A percentile compares a stretch with the other conserved stretches of the same genome.
Evolutionary conservation across 345 rosid genomes (phyloP).

Genomic region (Eucalyptus erythrocorys): DNA sequence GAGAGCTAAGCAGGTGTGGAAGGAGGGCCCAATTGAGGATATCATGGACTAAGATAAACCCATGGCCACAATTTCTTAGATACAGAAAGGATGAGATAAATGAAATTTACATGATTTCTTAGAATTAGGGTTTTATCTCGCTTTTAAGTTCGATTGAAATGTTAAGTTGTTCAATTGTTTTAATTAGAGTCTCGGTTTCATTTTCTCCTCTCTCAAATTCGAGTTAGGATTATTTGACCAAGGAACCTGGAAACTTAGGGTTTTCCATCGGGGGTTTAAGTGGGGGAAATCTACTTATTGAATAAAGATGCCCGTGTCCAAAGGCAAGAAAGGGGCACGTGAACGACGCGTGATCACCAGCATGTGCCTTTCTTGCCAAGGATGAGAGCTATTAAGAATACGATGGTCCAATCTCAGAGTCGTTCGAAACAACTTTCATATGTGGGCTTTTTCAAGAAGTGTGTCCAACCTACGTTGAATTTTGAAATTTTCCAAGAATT

Average conservation of each 20-base stretch:
- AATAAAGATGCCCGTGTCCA: not conserved
- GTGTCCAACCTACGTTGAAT: not conserved
- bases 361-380: not conserved
- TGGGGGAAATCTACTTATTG: not conserved
- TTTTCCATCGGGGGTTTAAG: not conserved
- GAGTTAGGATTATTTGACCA: not conserved
- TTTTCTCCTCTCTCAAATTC: not conserved
- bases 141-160: not conserved
- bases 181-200: not conserved
- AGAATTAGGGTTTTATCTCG: not conserved
- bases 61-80: not conserved
- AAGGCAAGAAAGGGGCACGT: not conserved
- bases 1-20: not conserved
- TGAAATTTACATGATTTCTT: not conserved
- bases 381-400: not conserved
- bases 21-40: not conserved
- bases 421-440: not conserved
- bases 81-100: not conserved
- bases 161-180: not conserved
- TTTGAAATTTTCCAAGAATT: accelerated
- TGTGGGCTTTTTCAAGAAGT: not conserved
- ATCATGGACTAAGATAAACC: not conserved
- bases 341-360: not conserved
- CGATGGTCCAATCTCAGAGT: not conserved
- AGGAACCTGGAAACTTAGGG: not conserved